Percentiles rank a stretch among this genome's conserved stretches.
Evolutionary conservation across 345 rosid species (phyloP).

Genomic region (Linum lewisii): DNA sequence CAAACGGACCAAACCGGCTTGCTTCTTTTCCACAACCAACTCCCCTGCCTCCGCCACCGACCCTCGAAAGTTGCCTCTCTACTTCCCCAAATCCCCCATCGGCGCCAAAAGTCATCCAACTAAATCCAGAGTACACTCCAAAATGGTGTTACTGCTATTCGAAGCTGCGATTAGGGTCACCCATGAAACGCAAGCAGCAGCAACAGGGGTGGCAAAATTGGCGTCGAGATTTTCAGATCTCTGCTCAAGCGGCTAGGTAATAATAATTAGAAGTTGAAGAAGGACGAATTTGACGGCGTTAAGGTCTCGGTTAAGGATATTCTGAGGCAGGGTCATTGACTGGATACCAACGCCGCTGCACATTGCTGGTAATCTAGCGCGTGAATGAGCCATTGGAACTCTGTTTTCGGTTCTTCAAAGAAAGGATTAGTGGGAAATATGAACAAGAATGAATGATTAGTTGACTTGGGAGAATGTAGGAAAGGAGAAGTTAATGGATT

Average conservation of each 20-base stretch:
- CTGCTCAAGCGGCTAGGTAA: slow-evolving; percentile 50
- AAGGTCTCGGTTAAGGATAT: slow-evolving; percentile 37
- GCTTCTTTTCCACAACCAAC: background rate
- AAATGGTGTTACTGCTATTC: slow-evolving; percentile 13
- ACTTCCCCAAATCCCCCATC: slow-evolving; percentile 12
- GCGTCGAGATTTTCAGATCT: slow-evolving; percentile 33
- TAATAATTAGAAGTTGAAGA: slow-evolving; percentile 20
- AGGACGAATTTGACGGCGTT: slow-evolving; percentile 20
- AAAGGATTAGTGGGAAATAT: background rate
- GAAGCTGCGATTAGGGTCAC: slow-evolving; percentile 84
- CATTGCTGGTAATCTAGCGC: slow-evolving; percentile 31
- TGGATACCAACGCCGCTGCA: slow-evolving; percentile 19
- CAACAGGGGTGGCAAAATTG: slow-evolving; percentile 29
- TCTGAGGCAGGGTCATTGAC: slow-evolving; percentile 35
- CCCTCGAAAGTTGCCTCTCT: slow-evolving; percentile 61
- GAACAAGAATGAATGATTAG: background rate
- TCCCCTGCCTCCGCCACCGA: background rate
- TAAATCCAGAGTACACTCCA: background rate
- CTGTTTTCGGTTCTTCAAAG: slow-evolving; percentile 5
- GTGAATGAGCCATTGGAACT: slow-evolving; percentile 19
- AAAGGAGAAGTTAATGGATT: slow-evolving; percentile 3
- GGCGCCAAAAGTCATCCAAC: background rate
- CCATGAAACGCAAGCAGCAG: slow-evolving; percentile 34
- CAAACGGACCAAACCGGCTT: background rate
- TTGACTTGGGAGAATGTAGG: background rate